Base-by-base conservation (phyloP, 225 moss, liverwort and hornwort species). In the Asterella californica region DNA sequence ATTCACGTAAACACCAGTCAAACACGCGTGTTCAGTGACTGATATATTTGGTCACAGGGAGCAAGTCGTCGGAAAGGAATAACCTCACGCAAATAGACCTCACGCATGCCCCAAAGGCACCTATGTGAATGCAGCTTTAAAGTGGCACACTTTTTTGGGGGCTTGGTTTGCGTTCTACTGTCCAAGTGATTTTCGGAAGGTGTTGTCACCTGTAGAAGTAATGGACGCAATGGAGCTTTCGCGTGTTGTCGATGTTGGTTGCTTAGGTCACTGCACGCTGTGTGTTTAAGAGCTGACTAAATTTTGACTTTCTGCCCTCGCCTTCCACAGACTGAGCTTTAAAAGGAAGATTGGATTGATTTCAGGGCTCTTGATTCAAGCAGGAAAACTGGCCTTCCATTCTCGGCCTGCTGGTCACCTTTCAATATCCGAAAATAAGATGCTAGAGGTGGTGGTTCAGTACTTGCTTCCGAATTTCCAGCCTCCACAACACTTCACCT, bases 281-380 rank as follows among this genome's bases (percentile, higher is more conserved):
- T 25, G 5, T 61, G 61, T 21, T 21, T 6, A 4, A 21, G n/a
- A 11, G 61, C n/a, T 61, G 61, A 61, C n/a, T n/a, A 18, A 2
- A 70, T 70, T 42, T 70, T 17, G 8, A 42, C 42, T 45, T 10
- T 25, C 12, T 70, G 21, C 21, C 38, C 19, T 72, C n/a, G 47
- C 27, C 62, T 19, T 63, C 81, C 77, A 83, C 90, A 96, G 97
- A 94, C 97, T 76, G 84, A 88, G 75, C 85, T 97, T 73, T 97
- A 94, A 82, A 97, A 91, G 82, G 97, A 94, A 83, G 97, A 97
- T 52, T 97, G 97, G 97, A 94, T 94, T 86, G 97, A 94, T 50
- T 82, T 97, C 36, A 89, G 83, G 86, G 74, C 91, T 61, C 89
- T 97, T 77, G 84, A 92, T n/a, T 70, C 86, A 90, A 87, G 85